Base-by-base conservation (phyloP, 129 eudicot genomes). In the Pittosporum tobira region DNA sequence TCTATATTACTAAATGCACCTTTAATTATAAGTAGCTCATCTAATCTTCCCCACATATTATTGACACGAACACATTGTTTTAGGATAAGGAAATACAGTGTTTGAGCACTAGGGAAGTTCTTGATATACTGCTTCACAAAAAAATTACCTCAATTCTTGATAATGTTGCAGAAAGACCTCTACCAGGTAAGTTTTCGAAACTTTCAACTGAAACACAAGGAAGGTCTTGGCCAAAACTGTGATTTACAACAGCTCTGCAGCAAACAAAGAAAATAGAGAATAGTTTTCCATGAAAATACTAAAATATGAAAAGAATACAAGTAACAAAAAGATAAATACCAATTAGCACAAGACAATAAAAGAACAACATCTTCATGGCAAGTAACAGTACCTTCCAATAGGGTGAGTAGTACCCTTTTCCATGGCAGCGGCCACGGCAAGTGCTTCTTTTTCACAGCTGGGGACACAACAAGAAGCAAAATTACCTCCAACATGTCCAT, bases 331-430 rank as follows among this genome's bases (percentile, higher is more conserved):
- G 36, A 28, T 48, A 27, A n/a, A 34, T 4, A 30, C 8, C 59
- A 7, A 16, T 23, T 24, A 0, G 13, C 22, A 59, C 20, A 31
- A 24, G 48, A 38, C 10, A 43, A 43, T n/a, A n/a, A n/a, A n/a
- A n/a, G n/a, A n/a, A n/a, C n/a, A n/a, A n/a, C n/a, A n/a, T n/a
- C n/a, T n/a, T n/a, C n/a, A n/a, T n/a, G n/a, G n/a, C n/a, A n/a
- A 51, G 22, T 29, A 45, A 62, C 9, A 26, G 18, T 75, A 91
- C 99, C 99, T 91, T 73, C 99, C 99, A 56, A 91, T 91, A 16
- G 99, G 99, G 70, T 91, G 99, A 65, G 99, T 91, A 44, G 99
- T 91, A 44, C 99, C 99, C 75, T 83, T 91, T 70, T 91, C 99
- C 99, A 91, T 87, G 10, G 99, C 99, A 64, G 99, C 96, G 56